Evolutionary conservation across 306 rosid species (phyloP).

Genomic region (Vicia faba): DNA sequence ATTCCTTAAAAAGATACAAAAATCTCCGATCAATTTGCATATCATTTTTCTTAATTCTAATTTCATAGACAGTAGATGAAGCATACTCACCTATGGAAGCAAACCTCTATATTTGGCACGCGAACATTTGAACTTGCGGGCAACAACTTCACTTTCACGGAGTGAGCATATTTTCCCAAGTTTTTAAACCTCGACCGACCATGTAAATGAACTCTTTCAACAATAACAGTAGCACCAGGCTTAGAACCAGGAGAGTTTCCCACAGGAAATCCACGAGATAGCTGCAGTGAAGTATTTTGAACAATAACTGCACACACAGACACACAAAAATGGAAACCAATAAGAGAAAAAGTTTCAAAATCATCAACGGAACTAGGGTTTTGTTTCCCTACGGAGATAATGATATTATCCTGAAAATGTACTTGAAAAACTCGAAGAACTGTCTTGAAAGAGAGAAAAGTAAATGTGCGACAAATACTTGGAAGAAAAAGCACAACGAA

Average conservation of each 20-base stretch:
- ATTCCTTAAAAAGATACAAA: slow-evolving; percentile 57
- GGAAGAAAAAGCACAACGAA: slow-evolving; percentile 10
- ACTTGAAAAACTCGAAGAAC: not conserved
- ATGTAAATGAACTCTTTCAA: slow-evolving; percentile 66
- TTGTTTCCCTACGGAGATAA: not conserved
- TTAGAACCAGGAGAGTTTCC: slow-evolving; percentile 66
- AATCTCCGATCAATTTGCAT: slow-evolving; percentile 1
- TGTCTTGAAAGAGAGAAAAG: slow-evolving; percentile 3
- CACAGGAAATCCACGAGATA: slow-evolving; percentile 61
- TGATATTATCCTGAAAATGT: slow-evolving; percentile 10
- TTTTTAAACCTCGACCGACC: slow-evolving; percentile 71
- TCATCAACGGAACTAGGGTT: slow-evolving; percentile 17
- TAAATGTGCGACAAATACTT: not conserved
- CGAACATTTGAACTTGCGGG: slow-evolving; percentile 46
- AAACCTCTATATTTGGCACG: slow-evolving; percentile 58
- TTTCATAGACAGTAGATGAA: not conserved
- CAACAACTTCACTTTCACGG: slow-evolving; percentile 64
- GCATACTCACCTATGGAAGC: slow-evolving; percentile 80
- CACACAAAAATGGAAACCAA: slow-evolving; percentile 5
- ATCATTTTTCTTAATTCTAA: too few species aligned
- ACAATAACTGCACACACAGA: slow-evolving; percentile 48
- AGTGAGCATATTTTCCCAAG: slow-evolving; percentile 62
- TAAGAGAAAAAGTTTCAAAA: not conserved
- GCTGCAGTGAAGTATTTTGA: slow-evolving; percentile 50
- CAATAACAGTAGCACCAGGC: slow-evolving; percentile 56